Evolutionary conservation across 176 grass and related monocot species (phyloP).

Genomic region (Panicum miliaceum): DNA sequence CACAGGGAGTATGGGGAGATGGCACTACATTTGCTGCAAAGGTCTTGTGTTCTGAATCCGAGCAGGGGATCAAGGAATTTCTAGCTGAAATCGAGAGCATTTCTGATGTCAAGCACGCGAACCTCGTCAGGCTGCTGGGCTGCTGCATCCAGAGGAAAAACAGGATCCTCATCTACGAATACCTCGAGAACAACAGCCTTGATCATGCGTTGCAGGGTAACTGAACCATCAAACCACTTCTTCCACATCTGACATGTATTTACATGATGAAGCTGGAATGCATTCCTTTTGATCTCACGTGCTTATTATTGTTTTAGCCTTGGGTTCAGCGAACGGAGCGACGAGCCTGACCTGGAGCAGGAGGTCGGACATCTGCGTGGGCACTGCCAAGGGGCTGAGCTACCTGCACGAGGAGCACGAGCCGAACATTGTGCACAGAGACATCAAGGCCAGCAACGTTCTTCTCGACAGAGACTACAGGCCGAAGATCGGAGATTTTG

Average conservation of each 20-base stretch:
- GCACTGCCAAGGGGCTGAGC: constrained; percentile 52
- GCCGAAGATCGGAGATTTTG: constrained; percentile 64
- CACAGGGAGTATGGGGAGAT: constrained; percentile 53
- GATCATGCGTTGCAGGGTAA: constrained; percentile 55
- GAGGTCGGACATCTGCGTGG: constrained; percentile 49
- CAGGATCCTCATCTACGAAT: constrained; percentile 60
- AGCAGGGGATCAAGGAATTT: constrained; percentile 66
- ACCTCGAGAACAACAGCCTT: constrained; percentile 59
- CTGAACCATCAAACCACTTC: neutral
- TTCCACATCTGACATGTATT: neutral
- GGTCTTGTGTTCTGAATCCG: constrained; percentile 54
- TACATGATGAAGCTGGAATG: neutral
- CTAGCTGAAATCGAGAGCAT: constrained; percentile 65
- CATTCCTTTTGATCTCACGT: neutral
- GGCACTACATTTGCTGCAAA: constrained; percentile 54
- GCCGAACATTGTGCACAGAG: constrained; percentile 55
- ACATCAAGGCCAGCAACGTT: constrained; percentile 61
- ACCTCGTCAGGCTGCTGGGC: constrained; percentile 56
- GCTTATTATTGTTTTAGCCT: constrained; percentile 9
- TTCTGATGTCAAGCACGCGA: constrained; percentile 46
- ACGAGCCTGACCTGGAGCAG: constrained; percentile 37
- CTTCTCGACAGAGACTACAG: constrained; percentile 48
- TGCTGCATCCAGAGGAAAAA: constrained; percentile 53
- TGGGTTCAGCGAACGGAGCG: constrained; percentile 26
- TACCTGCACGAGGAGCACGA: constrained; percentile 64